Base-by-base conservation (phyloP, 495 filamentous ascomycete genomes). In the Clohesyomyces aquaticus region DNA sequence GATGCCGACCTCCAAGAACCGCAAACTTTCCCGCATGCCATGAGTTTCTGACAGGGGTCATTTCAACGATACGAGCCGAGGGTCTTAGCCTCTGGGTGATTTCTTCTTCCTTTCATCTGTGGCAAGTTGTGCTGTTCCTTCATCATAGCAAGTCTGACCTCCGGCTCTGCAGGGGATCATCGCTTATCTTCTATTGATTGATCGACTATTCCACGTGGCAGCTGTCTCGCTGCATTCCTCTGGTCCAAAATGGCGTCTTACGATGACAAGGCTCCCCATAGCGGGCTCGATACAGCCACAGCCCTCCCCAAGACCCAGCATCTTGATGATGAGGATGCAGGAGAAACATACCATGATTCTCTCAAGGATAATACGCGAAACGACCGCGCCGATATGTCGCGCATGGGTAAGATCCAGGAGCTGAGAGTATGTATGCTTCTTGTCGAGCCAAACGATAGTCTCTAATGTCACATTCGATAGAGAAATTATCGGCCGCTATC, bases 401-500 rank as follows among this genome's bases (percentile, higher is more conserved):
- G 66, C 0, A 69, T 69, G 66, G 66, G 66, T 26, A 69, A 69
- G 46, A 51, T 61, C 4, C 66, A 69, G 45, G 54, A 69, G 38
- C 46, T 69, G 45, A 68, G 65, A 42, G 64, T 58, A 42, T 10
- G 64, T 38, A 11, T 16, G 14, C 41, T 16, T 22, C 27, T 52
- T 26, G 19, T n/a, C 18, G 9, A 19, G 11, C 22, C 18, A 42
- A 1, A 27, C 16, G 16, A 26, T 16, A 9, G 50, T 19, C 38
- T 21, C 23, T 49, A 12, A 43, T 2, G 26, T 23, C 4, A 8
- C 14, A n/a, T 11, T 4, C 14, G 14, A 8, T 42, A 59, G 55
- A 57, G 66, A 55, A 69, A 69, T 53, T 71, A 67, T 32, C 61
- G 66, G 8, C 63, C 63, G 16, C 35, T 71, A 16, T 67, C 69